Evolutionary conservation across 352 stramenopile genomes (phyloP), one percentile per base, ranked within the genome.

Genomic region (Thalassiosira mediterranea): DNA sequence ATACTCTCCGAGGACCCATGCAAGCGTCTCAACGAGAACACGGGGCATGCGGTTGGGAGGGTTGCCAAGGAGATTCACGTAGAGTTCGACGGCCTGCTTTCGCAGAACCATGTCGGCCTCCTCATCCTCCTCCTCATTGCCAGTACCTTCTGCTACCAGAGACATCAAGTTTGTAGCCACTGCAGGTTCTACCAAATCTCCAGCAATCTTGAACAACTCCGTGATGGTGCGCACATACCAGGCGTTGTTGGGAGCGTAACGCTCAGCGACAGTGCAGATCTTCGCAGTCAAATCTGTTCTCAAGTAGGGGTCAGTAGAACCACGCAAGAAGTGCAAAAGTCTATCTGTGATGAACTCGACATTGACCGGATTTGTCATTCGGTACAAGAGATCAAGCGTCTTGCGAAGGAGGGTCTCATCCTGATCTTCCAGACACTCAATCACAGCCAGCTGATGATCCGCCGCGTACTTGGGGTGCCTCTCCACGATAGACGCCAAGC

Each of bases 331-430:
- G 70, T 97, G 92, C 21, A 98, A 94, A 28, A 99, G 91, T 79
- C 99, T 99, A 58, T 98, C 96, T 0, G 84, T 88, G 81, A 99
- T 99, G 76, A 99, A 99, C 85, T 99, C 97, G 4, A 99, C 97
- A 83, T 99, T 99, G 51, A 99, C 96, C 0, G 97, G 96, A 89
- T 99, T 99, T 21, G 96, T 99, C 97, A 99, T 99, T 70, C 95
- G 90, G 70, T 96, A 96, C 56, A 96, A 79, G 8, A 96, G 72
- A 84, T 99, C 96, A 47, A 99, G 83, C 25, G 97, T 99, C 91
- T 99, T 99, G 51, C 96, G 93, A 89, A 99, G 98, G 17, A 99
- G 90, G 34, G 97, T 99, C 88, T 99, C 97, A 84, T 99, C 97
- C 0, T 95, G 93, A 86, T 99, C 97, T 90, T 99, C 96, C 4